Base-by-base conservation (phyloP, 768 basidiomycete genomes). In the Hypsizygus marmoreus region DNA sequence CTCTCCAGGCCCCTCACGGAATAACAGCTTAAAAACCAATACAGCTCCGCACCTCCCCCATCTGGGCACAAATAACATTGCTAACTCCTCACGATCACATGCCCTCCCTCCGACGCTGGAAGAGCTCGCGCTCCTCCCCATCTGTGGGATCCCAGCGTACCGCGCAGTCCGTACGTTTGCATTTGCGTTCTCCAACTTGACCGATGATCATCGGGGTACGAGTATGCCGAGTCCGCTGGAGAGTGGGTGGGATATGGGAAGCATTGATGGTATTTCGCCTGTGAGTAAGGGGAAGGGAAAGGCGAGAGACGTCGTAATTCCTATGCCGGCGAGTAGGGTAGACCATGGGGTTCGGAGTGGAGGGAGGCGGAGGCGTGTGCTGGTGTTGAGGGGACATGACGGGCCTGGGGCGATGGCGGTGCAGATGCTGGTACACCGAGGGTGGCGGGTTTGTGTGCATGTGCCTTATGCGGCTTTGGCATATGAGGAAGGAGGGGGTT, bases 101-200 rank as follows among this genome's bases (percentile, higher is more conserved):
- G 22, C 32, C 23, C 22, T 57, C 17, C 46, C 39, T 1, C 56
- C 73, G 16, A 67, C 81, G 1, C 63, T 91, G 22, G 83, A 87
- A 44, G 87, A 93, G 60, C 78, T 94, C 12, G 86, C 92, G 1
- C 76, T 92, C 16, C 72, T 95, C 0, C 88, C 94, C 2, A 69
- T 91, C 2, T 80, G 81, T 34, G 93, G 88, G 3, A 70, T 95
- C 19, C 76, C 84, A n/a, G 90, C 92, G 0, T 83, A 90, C 56
- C 82, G 93, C 11, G 91, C 90, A 1, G 75, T 92, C 7, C 80
- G 87, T 33, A 86, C 87, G 0, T 80, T 86, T 50, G 68, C 74
- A 17, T 74, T 68, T 45, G 76, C 75, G 4, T 74, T 79, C 49
- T 55, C 59, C 14, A 39, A 52, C 6, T 34, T 20, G 3, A 23